Conservation (phyloP, 768 basidiomycete species). For the Xerocomus potaroensis region DNA sequence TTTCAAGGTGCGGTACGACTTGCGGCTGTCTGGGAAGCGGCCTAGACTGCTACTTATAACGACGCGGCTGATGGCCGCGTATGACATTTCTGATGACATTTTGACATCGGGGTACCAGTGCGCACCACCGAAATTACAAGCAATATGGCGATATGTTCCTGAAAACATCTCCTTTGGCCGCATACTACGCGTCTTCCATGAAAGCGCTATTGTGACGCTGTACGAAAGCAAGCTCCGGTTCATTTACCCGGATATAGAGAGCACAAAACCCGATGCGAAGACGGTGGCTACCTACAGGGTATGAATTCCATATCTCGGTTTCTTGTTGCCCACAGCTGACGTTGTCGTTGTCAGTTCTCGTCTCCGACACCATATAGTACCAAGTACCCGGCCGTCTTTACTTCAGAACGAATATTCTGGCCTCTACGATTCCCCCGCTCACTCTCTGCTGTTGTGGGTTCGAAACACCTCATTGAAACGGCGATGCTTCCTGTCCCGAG, state of each 20-base stretch:
- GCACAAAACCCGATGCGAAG: constrained; percentile 10
- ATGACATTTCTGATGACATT: constrained; percentile 21
- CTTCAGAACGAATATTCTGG: constrained; percentile 30
- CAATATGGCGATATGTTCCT: constrained; percentile 20
- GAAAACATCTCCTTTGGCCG: constrained; percentile 24
- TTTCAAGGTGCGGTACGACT: constrained; percentile 26
- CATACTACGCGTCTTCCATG: constrained; percentile 26
- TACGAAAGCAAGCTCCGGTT: constrained; percentile 26
- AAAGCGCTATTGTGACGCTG: constrained; percentile 23
- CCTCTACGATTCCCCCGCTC: constrained; percentile 13
- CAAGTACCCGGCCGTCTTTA: constrained; percentile 20
- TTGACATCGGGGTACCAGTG: constrained; percentile 10
- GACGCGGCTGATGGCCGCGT: constrained; percentile 28
- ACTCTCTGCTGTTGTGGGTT: neutral
- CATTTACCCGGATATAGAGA: constrained; percentile 25
- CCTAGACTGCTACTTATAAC: constrained; percentile 24
- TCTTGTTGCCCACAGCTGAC: neutral
- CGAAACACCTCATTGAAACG: constrained; percentile 21
- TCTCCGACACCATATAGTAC: constrained; percentile 13
- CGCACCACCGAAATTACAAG: constrained; percentile 6
- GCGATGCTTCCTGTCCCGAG: constrained; percentile 17
- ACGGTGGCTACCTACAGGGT: constrained; percentile 19
- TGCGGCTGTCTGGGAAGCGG: constrained; percentile 23
- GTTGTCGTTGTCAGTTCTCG: constrained; percentile 16
- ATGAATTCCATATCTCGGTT: neutral